phyloP scores from a whole-genome alignment of 371 early-diverging fungal species.

The Coemansia sp. region DNA sequence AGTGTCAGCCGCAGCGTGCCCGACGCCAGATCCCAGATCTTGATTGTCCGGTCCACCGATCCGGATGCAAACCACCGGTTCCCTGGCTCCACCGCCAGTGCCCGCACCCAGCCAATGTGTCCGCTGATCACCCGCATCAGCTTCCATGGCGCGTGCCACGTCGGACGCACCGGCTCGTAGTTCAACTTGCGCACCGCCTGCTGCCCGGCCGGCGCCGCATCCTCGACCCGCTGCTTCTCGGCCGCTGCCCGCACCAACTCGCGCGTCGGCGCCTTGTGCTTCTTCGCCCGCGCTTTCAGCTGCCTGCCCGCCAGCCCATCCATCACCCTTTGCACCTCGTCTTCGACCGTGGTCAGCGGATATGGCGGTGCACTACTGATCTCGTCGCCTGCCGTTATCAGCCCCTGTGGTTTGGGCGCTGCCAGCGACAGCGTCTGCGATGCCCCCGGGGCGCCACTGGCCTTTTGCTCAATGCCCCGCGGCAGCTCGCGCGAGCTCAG shows the following conservation, averaged over 20 bases:
- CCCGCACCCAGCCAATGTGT: constrained; percentile 96
- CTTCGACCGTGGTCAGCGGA: constrained; percentile 12
- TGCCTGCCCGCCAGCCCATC: constrained; percentile 33
- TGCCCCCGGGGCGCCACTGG: not conserved
- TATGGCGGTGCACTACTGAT: not conserved
- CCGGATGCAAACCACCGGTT: constrained; percentile 98
- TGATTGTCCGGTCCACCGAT: constrained; percentile 94
- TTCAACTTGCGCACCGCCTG: constrained; percentile 44
- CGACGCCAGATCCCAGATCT: constrained; percentile 98
- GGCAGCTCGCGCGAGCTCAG: constrained; percentile 29
- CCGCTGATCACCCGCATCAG: constrained; percentile 94
- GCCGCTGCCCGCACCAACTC: constrained; percentile 29
- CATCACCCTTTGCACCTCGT: constrained; percentile 39
- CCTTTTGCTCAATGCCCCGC: constrained; percentile 9
- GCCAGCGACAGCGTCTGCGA: not conserved
- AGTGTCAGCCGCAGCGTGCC: constrained; percentile 92
- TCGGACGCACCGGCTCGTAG: constrained; percentile 53
- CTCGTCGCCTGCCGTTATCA: constrained; percentile 5
- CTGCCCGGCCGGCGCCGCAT: constrained; percentile 48
- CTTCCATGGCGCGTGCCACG: constrained; percentile 99
- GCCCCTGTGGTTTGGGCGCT: not conserved
- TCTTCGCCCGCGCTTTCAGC: constrained; percentile 22
- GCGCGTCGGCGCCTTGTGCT: constrained; percentile 40
- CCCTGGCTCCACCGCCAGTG: constrained; percentile 88
- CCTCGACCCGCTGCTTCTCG: constrained; percentile 3